These are phyloP conservation scores for Rhodotorula sp. DNA, from an alignment of 1,284 basidiomycete species.

Conservation along the genomic window DNA sequence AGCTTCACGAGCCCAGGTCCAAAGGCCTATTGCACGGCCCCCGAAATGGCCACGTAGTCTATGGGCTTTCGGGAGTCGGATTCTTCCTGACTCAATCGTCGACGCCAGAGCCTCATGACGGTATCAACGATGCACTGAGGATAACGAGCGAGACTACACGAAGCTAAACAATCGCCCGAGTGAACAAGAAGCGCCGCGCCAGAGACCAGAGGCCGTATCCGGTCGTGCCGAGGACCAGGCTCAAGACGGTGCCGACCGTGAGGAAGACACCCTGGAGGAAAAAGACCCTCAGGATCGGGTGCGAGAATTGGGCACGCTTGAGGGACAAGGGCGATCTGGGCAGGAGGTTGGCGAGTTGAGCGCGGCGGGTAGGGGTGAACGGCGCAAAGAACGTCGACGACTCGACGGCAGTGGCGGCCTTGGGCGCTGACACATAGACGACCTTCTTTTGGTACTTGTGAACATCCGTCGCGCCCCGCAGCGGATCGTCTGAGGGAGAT, in stretches of 20 bases:
- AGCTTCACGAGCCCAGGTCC: too few species aligned
- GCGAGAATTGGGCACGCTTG: constrained; percentile 1
- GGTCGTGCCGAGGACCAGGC: constrained; percentile 2
- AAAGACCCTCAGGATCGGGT: constrained; percentile 12
- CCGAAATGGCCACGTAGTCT: too few species aligned
- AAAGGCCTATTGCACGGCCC: too few species aligned
- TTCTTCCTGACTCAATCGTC: too few species aligned
- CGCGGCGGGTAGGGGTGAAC: constrained; percentile 13
- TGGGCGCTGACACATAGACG: background rate
- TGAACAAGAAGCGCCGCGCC: background rate
- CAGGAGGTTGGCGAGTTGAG: background rate
- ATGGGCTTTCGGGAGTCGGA: too few species aligned
- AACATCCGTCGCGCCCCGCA: background rate
- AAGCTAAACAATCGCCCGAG: background rate
- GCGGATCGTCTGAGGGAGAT: constrained; percentile 1
- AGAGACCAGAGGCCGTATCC: constrained; percentile 1
- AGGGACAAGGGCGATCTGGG: background rate
- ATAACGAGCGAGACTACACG: background rate
- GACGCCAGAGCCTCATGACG: too few species aligned
- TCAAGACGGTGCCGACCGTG: constrained; percentile 7
- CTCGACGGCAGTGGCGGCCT: background rate
- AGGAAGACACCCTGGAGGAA: constrained; percentile 22
- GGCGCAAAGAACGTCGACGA: constrained; percentile 5
- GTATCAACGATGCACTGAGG: too few species aligned
- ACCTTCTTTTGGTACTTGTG: background rate